A percentile compares a stretch with the other conserved stretches of the same genome.
These are phyloP conservation scores for Hirschioporus abietinus DNA, from an alignment of 768 basidiomycete genomes.

Conservation along the genomic window DNA sequence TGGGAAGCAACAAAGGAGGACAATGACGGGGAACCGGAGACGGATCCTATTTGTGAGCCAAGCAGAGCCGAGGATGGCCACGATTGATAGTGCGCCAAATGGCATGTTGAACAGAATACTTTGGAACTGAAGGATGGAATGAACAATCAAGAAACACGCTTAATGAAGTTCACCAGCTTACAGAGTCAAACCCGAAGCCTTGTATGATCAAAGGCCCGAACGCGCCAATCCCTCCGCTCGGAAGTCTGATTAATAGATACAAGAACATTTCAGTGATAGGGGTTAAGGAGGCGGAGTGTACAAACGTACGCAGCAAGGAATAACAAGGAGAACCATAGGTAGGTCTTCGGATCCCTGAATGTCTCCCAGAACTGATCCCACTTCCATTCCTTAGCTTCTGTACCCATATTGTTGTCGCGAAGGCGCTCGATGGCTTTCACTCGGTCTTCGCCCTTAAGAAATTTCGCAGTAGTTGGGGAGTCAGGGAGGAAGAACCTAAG, in stretches of 20 bases:
- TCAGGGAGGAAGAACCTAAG: constrained; percentile 37
- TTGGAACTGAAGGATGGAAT: constrained; percentile 26
- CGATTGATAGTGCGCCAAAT: constrained; percentile 37
- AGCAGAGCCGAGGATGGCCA: constrained; percentile 31
- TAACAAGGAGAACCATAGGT: constrained; percentile 37
- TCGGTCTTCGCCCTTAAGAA: constrained; percentile 36
- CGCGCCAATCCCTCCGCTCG: constrained; percentile 36
- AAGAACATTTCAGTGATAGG: constrained; percentile 2
- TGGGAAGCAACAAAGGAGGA: constrained; percentile 30
- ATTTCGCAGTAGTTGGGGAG: constrained; percentile 36
- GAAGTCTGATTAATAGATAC: constrained; percentile 17
- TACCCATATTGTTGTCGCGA: constrained; percentile 39
- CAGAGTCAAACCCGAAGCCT: constrained; percentile 18
- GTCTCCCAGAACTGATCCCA: constrained; percentile 37
- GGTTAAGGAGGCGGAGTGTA: constrained; percentile 12
- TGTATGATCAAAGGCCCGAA: constrained; percentile 41
- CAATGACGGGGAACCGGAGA: constrained; percentile 36
- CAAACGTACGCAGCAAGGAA: constrained; percentile 35
- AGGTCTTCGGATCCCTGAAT: constrained; percentile 35
- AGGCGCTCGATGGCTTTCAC: constrained; percentile 37
- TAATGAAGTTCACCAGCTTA: not conserved
- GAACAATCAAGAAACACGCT: not conserved
- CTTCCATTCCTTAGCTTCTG: constrained; percentile 42
- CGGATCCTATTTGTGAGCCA: constrained; percentile 31
- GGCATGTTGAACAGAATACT: constrained; percentile 48